Percentiles rank a stretch among this genome's conserved stretches.
These are phyloP conservation scores for Kernera saxatilis DNA, from an alignment of 345 rosid genomes.

Conservation along the genomic window DNA sequence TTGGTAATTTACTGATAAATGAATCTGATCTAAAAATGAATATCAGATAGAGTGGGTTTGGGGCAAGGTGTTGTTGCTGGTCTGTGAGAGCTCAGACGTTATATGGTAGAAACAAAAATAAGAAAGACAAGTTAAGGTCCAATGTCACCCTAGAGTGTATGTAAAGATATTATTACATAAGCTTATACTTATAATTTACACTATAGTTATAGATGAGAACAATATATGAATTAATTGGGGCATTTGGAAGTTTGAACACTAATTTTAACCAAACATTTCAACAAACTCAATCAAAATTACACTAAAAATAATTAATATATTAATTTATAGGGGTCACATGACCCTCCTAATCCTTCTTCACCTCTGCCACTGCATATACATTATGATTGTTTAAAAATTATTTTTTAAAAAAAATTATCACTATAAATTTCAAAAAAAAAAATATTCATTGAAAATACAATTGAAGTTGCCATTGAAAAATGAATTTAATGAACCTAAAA, in stretches of 20 bases:
- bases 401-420: neutral
- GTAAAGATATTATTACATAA: conserved; percentile 38
- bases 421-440: neutral
- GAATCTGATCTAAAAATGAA: conserved; percentile 5
- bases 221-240: no score
- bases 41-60: conserved; percentile 57
- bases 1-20: neutral
- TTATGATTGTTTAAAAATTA: neutral
- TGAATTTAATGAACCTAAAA: neutral
- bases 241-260: no score
- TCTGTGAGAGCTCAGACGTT: conserved; percentile 29
- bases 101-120: conserved; percentile 20
- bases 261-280: no score
- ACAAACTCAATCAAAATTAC: no score
- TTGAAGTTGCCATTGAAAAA: neutral
- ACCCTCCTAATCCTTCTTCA: no score
- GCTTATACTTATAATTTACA: conserved; percentile 10
- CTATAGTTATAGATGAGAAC: no score
- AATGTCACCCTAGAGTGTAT: conserved; percentile 64
- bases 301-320: no score
- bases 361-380: no score
- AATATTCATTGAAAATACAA: neutral
- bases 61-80: conserved; percentile 49
- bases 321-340: no score
- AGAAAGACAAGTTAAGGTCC: conserved; percentile 44